phyloP scores from a whole-genome alignment of 805 yeast genomes.

The Candida gorgasii region DNA sequence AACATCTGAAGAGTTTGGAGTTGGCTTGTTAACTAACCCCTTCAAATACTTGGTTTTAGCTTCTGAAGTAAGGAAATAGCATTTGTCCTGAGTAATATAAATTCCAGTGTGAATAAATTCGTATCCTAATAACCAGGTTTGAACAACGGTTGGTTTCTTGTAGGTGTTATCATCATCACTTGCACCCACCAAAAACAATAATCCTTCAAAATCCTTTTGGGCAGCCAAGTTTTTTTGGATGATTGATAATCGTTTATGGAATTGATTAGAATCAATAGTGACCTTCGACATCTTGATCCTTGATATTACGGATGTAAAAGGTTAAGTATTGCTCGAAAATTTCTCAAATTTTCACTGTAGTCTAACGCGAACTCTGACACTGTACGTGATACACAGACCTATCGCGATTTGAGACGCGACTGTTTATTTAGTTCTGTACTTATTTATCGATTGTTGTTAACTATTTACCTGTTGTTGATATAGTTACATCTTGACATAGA shows the following conservation, averaged over 20 bases:
- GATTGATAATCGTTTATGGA: slow-evolving; percentile 52
- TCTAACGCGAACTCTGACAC: neutral
- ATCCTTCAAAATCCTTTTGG: slow-evolving; percentile 24
- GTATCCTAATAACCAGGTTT: slow-evolving; percentile 90
- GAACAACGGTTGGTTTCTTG: slow-evolving; percentile 82
- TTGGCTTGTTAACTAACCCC: slow-evolving; percentile 49
- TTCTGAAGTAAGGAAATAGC: slow-evolving; percentile 71
- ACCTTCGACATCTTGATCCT: slow-evolving; percentile 53
- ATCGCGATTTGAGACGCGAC: slow-evolving; percentile 3
- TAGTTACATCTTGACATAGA: too few species aligned
- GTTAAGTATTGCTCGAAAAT: slow-evolving; percentile 5
- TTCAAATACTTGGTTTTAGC: slow-evolving; percentile 82
- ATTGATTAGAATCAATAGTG: slow-evolving; percentile 50
- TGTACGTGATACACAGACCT: neutral
- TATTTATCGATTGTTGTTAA: neutral
- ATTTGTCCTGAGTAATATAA: slow-evolving; percentile 58
- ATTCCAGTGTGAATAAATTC: slow-evolving; percentile 93
- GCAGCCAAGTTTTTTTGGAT: slow-evolving; percentile 35
- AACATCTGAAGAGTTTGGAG: slow-evolving; percentile 41
- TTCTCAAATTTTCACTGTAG: slow-evolving; percentile 1
- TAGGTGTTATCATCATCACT: slow-evolving; percentile 87
- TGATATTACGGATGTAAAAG: neutral
- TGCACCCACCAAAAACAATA: slow-evolving; percentile 75
- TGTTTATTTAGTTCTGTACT: neutral
- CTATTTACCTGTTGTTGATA: neutral